Percentiles rank a stretch among this genome's conserved stretches.
phyloP scores from a whole-genome alignment of 768 basidiomycete species.

The Mycena sanguinolenta region DNA sequence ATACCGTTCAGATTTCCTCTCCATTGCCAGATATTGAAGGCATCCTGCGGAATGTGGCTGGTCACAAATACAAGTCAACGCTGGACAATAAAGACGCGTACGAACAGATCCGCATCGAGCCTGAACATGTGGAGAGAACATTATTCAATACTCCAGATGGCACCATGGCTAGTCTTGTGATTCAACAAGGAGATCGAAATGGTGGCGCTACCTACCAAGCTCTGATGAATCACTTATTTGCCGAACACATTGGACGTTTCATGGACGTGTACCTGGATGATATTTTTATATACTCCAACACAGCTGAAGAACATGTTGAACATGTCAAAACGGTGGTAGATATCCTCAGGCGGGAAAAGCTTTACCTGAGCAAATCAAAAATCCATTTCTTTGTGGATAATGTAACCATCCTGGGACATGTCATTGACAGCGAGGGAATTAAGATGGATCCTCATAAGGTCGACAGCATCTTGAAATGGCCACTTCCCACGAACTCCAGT shows the following conservation, averaged over 20 bases:
- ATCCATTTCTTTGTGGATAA: slow-evolving; percentile 45
- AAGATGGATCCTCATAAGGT: too few species aligned
- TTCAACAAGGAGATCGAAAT: slow-evolving; percentile 45
- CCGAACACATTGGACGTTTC: too few species aligned
- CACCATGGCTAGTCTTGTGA: slow-evolving; percentile 55
- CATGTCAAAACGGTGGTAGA: slow-evolving; percentile 50
- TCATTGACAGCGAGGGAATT: slow-evolving; percentile 58
- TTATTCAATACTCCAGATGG: slow-evolving; percentile 54
- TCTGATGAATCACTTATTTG: too few species aligned
- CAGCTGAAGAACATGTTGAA: slow-evolving; percentile 49
- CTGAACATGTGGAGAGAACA: slow-evolving; percentile 42
- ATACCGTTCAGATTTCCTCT: too few species aligned
- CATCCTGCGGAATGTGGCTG: too few species aligned
- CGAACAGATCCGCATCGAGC: slow-evolving; percentile 53
- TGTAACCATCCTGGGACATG: slow-evolving; percentile 48
- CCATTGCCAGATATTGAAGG: too few species aligned
- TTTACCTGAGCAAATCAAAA: slow-evolving; percentile 53
- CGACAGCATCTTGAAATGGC: slow-evolving; percentile 50
- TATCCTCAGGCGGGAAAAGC: slow-evolving; percentile 45
- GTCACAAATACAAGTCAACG: too few species aligned
- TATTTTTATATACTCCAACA: slow-evolving; percentile 56
- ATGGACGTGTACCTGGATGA: too few species aligned
- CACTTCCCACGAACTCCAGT: slow-evolving; percentile 48
- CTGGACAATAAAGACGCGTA: too few species aligned
- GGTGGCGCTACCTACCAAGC: slow-evolving; percentile 56